Percentiles rank a stretch among this genome's conserved stretches.
Evolutionary conservation across 805 yeast species (phyloP).

Genomic region (baker's yeast (Saccharomyces cerevisiae)): DNA sequence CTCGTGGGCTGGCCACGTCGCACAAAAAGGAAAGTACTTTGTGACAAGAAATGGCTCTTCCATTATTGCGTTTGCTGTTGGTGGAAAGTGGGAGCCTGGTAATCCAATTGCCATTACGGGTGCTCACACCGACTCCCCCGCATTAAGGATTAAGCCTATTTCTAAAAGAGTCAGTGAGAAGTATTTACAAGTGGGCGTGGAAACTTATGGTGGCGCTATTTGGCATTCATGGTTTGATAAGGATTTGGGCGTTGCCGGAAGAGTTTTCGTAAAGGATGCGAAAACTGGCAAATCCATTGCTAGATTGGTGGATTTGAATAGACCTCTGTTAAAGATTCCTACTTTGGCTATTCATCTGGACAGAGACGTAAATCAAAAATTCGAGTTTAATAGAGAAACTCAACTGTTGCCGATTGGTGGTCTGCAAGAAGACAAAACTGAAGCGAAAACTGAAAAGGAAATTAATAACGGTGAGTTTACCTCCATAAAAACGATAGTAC

Average conservation of each 20-base stretch:
- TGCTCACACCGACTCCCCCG: conserved; percentile 94
- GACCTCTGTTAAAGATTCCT: conserved; percentile 84
- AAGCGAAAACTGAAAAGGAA: conserved; percentile 42
- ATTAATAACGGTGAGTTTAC: conserved; percentile 42
- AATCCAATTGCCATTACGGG: conserved; percentile 84
- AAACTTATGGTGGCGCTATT: conserved; percentile 90
- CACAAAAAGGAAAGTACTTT: conserved; percentile 59
- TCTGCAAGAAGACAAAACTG: conserved; percentile 22
- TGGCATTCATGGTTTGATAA: conserved; percentile 98
- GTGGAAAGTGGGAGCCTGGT: conserved; percentile 63
- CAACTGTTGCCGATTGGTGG: conserved; percentile 86
- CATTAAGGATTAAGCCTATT: conserved; percentile 79
- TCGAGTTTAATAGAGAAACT: conserved; percentile 83
- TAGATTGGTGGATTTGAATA: conserved; percentile 66
- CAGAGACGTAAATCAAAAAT: conserved; percentile 64
- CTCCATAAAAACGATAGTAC: conserved; percentile 54
- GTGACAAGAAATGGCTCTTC: conserved; percentile 89
- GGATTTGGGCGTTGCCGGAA: conserved; percentile 83
- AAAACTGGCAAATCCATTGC: conserved; percentile 46
- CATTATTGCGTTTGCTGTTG: conserved; percentile 78
- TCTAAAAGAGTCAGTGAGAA: conserved; percentile 66
- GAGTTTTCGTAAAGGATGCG: conserved; percentile 60
- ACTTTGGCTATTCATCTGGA: conserved; percentile 89
- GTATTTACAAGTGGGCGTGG: conserved; percentile 84
- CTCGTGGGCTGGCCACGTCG: conserved; percentile 53